These are phyloP conservation scores for Pulicaria dysenterica DNA, from an alignment of 129 eudicot species.

Conservation along the genomic window DNA sequence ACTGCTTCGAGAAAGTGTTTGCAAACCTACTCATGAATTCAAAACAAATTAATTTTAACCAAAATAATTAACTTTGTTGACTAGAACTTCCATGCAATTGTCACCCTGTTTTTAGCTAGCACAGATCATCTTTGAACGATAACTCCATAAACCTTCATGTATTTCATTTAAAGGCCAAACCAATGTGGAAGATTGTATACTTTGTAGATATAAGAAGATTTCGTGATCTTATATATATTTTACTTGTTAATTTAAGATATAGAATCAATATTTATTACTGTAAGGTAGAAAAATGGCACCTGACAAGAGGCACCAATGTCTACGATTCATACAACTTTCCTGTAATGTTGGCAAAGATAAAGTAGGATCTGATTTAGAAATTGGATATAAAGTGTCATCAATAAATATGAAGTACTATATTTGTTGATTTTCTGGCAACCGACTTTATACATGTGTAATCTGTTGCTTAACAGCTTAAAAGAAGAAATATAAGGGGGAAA, in stretches of 20 bases:
- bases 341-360: conserved; percentile 36
- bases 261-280: conserved; percentile 15
- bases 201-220: not conserved
- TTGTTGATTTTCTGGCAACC: conserved; percentile 7
- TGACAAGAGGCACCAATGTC: conserved; percentile 41
- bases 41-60: conserved; percentile 1
- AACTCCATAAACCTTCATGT: conserved; percentile 9
- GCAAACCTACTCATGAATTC: conserved; percentile 51
- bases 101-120: not conserved
- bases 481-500: not conserved
- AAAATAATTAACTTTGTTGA: not conserved
- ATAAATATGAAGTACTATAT: conserved; percentile 8
- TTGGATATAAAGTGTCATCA: conserved; percentile 15
- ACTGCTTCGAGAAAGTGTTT: conserved; percentile 79
- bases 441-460: not conserved
- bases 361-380: conserved; percentile 21
- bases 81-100: conserved; percentile 9
- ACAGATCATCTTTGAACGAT: conserved; percentile 20
- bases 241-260: conserved; percentile 12
- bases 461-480: conserved; percentile 13
- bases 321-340: conserved; percentile 37
- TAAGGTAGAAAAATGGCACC: conserved; percentile 35
- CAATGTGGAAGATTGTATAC: not conserved
- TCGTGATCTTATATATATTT: conserved; percentile 1
- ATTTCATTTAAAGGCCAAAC: conserved; percentile 18